These are phyloP conservation scores for Lentinus polychrous DNA, from an alignment of 1,284 basidiomycete genomes.

Conservation along the genomic window DNA sequence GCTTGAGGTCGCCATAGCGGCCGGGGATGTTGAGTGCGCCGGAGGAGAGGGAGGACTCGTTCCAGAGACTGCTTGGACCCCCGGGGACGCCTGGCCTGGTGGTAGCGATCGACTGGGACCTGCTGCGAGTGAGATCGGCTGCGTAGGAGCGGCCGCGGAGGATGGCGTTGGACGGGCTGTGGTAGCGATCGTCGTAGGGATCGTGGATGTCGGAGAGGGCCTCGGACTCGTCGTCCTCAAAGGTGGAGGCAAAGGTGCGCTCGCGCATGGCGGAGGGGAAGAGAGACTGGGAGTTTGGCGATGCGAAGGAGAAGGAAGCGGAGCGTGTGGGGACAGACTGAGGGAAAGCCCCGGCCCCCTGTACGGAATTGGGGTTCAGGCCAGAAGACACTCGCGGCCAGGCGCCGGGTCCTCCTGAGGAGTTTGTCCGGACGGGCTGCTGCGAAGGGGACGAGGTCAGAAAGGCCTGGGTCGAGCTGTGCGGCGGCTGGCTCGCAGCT, in stretches of 20 bases:
- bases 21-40: slow-evolving; percentile 50
- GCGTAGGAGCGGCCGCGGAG: slow-evolving; percentile 50
- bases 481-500: slow-evolving; percentile 64
- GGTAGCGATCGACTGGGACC: slow-evolving; percentile 68
- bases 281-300: slow-evolving; percentile 39
- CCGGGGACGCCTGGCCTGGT: slow-evolving; percentile 45
- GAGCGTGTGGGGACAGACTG: slow-evolving; percentile 50
- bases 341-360: slow-evolving; percentile 21
- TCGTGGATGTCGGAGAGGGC: slow-evolving; percentile 38
- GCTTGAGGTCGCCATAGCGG: slow-evolving; percentile 54
- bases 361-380: slow-evolving; percentile 27
- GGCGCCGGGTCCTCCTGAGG: slow-evolving; percentile 41
- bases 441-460: slow-evolving; percentile 49
- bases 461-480: slow-evolving; percentile 39
- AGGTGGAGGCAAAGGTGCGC: slow-evolving; percentile 53
- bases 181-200: slow-evolving; percentile 45
- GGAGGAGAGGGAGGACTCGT: slow-evolving; percentile 36
- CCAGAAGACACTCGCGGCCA: slow-evolving; percentile 33
- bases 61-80: slow-evolving; percentile 43
- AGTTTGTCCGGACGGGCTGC: slow-evolving; percentile 36
- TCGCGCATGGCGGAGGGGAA: slow-evolving; percentile 61
- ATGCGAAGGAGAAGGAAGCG: slow-evolving; percentile 52
- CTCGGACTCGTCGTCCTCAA: slow-evolving; percentile 71
- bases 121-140: slow-evolving; percentile 57
- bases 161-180: slow-evolving; percentile 28